Base-by-base conservation (phyloP, 169 alveolate genomes). In the Cryptosporidium tyzzeri region DNA sequence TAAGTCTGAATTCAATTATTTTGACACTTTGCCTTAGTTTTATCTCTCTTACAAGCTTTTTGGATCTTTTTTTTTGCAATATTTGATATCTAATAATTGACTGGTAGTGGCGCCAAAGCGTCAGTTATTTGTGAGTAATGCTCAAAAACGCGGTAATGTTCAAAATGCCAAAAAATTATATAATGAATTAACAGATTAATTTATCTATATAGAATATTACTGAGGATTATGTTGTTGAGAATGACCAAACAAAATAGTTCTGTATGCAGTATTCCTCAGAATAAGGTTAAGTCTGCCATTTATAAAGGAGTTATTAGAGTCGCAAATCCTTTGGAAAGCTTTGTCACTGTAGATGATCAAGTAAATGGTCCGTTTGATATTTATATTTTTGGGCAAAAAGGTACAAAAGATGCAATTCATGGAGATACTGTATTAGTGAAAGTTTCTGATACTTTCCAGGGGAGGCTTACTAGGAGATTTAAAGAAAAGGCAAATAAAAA, bases 221-320 rank as follows among this genome's bases (percentile, higher is more conserved):
- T 48, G 55, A 14, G 23, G 23, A 16, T 3, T 16, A 12, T 7
- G 21, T 14, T 14, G 16, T 48, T 48, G n/a, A 48, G 10, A 45
- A 48, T 48, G 55, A 9, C 55, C 55, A 10, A 14, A 14, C 21
- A 12, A 48, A 14, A 48, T 48, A 14, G 21, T 12, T 48, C 55
- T 48, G 12, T 48, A 48, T 3, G 23, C 12, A 48, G 3, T 1
- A 14, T 16, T 16, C 12, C 21, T 12, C n/a, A 16, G 55, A 41
- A 68, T 2, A 68, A 37, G 10, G 31, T 21, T 0, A 45, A 18
- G 12, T 21, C 31, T n/a, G 21, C 37, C 23, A 2, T n/a, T 33
- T 53, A 51, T 55, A 31, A 50, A 29, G 85, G 85, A 29, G 62
- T 50, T n/a, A 33, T 71, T 29, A 31, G 69, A 21, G 29, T 71